These are phyloP conservation scores for Iberis amara DNA, from an alignment of 441 rosid species.

Conservation along the genomic window DNA sequence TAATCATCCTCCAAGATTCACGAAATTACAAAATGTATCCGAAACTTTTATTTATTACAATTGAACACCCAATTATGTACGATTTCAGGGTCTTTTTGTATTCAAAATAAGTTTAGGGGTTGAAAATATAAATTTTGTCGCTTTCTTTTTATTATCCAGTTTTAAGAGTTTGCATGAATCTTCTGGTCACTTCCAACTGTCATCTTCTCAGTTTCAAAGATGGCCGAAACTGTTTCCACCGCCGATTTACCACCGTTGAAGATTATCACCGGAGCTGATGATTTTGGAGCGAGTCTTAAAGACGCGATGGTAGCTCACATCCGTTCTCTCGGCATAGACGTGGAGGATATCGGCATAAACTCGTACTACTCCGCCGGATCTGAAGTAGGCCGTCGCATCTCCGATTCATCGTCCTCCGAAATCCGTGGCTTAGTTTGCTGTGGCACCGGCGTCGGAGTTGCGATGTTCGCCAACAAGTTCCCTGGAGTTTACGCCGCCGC, in stretches of 20 bases:
- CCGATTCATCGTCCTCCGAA: constrained; percentile 36
- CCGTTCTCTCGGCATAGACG: constrained; percentile 65
- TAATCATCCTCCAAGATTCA: background rate
- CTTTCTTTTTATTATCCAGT: no score
- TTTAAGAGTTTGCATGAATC: no score
- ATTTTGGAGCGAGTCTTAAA: constrained; percentile 55
- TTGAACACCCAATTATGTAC: background rate
- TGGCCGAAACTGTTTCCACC: constrained; percentile 36
- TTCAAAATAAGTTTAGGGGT: no score
- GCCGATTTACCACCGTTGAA: constrained; percentile 37
- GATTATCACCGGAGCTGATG: constrained; percentile 65
- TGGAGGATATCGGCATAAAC: constrained; percentile 72
- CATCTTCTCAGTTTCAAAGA: constrained; percentile 1
- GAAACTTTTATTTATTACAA: background rate
- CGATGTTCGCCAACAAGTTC: constrained; percentile 85
- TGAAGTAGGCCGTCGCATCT: constrained; percentile 75
- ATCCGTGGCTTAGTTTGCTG: constrained; percentile 69
- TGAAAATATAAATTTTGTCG: no score
- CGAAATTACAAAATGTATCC: background rate
- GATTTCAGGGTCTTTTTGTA: background rate
- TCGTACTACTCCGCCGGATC: constrained; percentile 77
- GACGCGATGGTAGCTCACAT: constrained; percentile 63
- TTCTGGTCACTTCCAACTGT: no score
- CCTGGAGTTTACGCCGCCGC: constrained; percentile 77
- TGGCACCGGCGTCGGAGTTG: constrained; percentile 79